phyloP scores from a whole-genome alignment of 2,329 filamentous ascomycete species.

The Xylaria sp. region DNA sequence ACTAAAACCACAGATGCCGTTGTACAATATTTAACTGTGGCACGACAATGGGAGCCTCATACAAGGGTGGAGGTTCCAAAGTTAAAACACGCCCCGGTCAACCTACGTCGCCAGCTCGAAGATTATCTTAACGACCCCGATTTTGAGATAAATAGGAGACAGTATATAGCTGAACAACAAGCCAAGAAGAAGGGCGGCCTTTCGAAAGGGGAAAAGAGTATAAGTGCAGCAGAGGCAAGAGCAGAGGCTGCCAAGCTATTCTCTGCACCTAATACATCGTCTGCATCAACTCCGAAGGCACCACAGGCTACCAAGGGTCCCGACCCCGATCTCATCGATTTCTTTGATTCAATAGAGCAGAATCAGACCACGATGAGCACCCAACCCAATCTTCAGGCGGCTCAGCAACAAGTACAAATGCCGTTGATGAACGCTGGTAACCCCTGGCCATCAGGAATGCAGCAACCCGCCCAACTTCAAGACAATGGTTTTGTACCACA shows the following conservation, averaged over 20 bases:
- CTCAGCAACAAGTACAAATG: conserved; percentile 40
- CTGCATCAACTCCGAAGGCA: conserved; percentile 54
- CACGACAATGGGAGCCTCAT: conserved; percentile 89
- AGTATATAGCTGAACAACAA: conserved; percentile 90
- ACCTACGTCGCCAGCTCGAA: conserved; percentile 86
- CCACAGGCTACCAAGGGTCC: conserved; percentile 67
- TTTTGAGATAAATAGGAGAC: conserved; percentile 90
- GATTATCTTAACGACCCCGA: conserved; percentile 95
- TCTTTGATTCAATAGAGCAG: conserved; percentile 92
- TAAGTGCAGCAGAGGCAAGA: conserved; percentile 49
- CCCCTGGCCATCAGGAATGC: conserved; percentile 52
- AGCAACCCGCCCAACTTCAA: conserved; percentile 48
- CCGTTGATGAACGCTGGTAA: conserved; percentile 50
- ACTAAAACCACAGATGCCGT: conserved; percentile 92
- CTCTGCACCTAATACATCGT: conserved; percentile 51
- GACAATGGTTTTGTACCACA: conserved; percentile 47
- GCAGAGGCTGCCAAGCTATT: conserved; percentile 57
- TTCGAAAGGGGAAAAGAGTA: conserved; percentile 52
- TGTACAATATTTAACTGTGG: conserved; percentile 87
- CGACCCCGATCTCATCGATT: conserved; percentile 86
- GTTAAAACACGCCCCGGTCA: conserved; percentile 95
- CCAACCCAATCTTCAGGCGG: conserved; percentile 54
- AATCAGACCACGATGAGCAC: conserved; percentile 77
- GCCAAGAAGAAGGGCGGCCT: conserved; percentile 66
- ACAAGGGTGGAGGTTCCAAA: conserved; percentile 95